These are phyloP conservation scores for Cyphellophora europaea DNA, from an alignment of 2,329 filamentous ascomycete genomes.

Conservation along the genomic window DNA sequence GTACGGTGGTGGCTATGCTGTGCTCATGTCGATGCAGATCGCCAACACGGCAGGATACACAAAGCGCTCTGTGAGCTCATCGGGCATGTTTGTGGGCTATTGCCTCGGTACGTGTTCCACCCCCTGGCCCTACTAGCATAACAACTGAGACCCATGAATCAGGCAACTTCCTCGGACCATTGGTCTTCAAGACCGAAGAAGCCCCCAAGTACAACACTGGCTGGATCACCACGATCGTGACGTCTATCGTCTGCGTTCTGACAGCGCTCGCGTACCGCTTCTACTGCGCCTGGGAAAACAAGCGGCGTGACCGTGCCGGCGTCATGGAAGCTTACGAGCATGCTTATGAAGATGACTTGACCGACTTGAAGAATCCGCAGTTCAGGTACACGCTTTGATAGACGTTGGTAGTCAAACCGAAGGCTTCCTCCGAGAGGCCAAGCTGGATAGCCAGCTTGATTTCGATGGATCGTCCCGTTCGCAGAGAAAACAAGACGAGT, in stretches of 20 bases:
- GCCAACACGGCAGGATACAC: slow-evolving; percentile 46
- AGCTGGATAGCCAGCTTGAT: no score
- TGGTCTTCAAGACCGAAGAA: slow-evolving; percentile 24
- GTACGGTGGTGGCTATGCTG: slow-evolving; percentile 37
- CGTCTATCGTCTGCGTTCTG: slow-evolving; percentile 15
- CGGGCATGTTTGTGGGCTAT: slow-evolving; percentile 44
- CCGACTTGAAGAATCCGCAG: slow-evolving; percentile 29
- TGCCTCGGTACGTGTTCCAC: slow-evolving; percentile 46
- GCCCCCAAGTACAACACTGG: slow-evolving; percentile 20
- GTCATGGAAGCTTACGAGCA: slow-evolving; percentile 41
- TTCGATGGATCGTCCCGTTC: no score
- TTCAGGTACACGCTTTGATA: slow-evolving; percentile 8
- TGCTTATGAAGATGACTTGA: slow-evolving; percentile 44
- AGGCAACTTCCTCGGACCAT: slow-evolving; percentile 25
- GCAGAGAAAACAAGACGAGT: no score
- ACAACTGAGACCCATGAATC: slow-evolving; percentile 32
- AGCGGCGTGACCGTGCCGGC: slow-evolving; percentile 9
- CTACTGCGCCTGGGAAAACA: slow-evolving; percentile 17
- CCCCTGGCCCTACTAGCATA: slow-evolving; percentile 25
- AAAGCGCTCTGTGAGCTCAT: slow-evolving; percentile 45
- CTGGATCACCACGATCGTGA: slow-evolving; percentile 24
- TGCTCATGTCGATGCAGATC: slow-evolving; percentile 40
- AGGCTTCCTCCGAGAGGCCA: no score
- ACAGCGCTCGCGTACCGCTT: slow-evolving; percentile 15
- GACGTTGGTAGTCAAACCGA: no score